Evolutionary conservation across 2,329 filamentous ascomycete genomes (phyloP).

Genomic region (Aspergillus sergii): DNA sequence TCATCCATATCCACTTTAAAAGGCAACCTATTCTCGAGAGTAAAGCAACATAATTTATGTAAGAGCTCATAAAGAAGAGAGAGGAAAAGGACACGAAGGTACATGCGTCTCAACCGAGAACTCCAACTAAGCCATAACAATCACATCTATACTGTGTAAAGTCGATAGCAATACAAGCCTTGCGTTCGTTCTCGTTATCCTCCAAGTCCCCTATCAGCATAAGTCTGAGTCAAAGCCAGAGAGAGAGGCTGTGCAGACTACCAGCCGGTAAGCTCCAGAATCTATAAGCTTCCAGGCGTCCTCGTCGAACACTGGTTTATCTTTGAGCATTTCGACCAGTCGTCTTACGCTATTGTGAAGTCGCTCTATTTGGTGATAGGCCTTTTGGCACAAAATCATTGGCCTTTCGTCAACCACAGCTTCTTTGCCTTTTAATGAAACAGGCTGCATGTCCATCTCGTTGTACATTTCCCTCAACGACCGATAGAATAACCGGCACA

Average conservation of each 20-base stretch:
- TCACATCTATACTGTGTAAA: neutral
- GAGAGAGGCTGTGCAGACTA: conserved; percentile 1
- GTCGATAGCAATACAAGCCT: neutral
- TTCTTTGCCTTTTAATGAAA: neutral
- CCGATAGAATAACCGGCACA: conserved; percentile 9
- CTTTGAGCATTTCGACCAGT: neutral
- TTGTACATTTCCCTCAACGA: neutral
- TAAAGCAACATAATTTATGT: neutral
- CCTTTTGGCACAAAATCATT: neutral
- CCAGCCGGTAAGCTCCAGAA: conserved; percentile 5
- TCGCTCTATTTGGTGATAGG: conserved; percentile 7
- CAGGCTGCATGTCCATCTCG: neutral
- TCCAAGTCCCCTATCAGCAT: neutral
- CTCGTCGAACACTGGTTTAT: conserved; percentile 4
- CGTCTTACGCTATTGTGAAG: conserved; percentile 5
- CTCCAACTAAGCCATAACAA: neutral
- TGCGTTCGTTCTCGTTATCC: neutral
- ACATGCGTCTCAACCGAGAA: neutral
- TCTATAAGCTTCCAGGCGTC: conserved; percentile 10
- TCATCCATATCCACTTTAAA: neutral
- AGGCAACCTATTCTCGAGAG: neutral
- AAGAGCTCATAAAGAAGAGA: neutral
- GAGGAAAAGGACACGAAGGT: neutral
- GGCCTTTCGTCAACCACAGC: neutral
- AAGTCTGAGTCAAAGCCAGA: neutral